Evolutionary conservation across 805 yeast genomes (phyloP), one percentile per base, ranked within the genome.

Genomic region (Candida suzukii): DNA sequence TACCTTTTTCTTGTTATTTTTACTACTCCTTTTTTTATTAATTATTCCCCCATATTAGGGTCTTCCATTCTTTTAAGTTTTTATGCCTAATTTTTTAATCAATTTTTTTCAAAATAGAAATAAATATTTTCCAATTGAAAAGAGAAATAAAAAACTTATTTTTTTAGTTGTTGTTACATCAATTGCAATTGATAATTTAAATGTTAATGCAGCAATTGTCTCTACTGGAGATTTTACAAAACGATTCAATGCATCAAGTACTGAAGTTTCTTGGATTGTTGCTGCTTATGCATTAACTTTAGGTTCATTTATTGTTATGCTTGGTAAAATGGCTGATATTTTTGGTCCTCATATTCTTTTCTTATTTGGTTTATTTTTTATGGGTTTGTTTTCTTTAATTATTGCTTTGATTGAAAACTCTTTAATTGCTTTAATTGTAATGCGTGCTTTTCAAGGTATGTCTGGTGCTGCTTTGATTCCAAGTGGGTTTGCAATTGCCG

Each of bases 381-480:
- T 54, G 39, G 34, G 47, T 36, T n/a, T 55, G 7, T 50, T 47
- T 54, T 38, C 63, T 10, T 50, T 70, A 14, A 48, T 69, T 4
- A 47, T 58, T 46, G 74, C 71, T 0, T 46, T 59, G 6, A 61
- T 69, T 35, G 57, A 42, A 21, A 57, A 57, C 16, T 53, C 63
- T 13, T 41, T 67, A 32, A 59, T 47, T 35, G 68, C 56, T 1
- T 49, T 71, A 38, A 64, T 69, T 39, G 62, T 70, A 0, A 60
- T 71, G 39, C 56, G 75, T 46, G 72, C 74, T 1, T 39, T 71
- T 1, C 76, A 70, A 47, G 76, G 76, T 12, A 48, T 69, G 7
- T 59, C 66, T 16, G 76, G 67, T 2, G 64, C 74, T 1, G 58
- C 65, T 7, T 43, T 66, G 12, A 53, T 71, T 19, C 76, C 75